phyloP scores from a whole-genome alignment of 495 filamentous ascomycete species.

The Penicillium soppii region DNA sequence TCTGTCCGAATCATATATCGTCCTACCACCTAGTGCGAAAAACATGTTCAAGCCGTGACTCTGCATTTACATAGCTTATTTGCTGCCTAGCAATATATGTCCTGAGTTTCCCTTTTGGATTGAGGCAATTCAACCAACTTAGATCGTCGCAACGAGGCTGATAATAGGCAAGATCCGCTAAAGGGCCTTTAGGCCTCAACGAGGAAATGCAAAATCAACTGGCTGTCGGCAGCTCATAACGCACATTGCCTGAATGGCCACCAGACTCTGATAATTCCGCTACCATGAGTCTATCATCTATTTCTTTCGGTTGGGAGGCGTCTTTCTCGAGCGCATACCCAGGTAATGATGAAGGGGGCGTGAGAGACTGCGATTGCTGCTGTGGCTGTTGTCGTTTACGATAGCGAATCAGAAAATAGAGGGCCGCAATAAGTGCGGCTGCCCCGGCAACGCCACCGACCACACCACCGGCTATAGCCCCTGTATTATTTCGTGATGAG shows the following conservation, averaged over 20 bases:
- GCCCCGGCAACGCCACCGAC: constrained; percentile 2
- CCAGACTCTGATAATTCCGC: not conserved
- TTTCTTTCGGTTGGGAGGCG: not conserved
- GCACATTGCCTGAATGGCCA: not conserved
- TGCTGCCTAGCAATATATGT: no score
- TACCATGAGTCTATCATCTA: not conserved
- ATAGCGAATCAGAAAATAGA: not conserved
- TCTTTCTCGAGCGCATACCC: not conserved
- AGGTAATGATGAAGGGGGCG: not conserved
- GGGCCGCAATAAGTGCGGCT: not conserved
- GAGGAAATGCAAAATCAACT: no score
- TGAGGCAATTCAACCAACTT: no score
- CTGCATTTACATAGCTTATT: no score
- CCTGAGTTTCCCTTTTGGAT: no score
- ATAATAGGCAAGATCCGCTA: no score
- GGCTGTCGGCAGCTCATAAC: not conserved
- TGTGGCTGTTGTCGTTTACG: not conserved
- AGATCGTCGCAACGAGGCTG: no score
- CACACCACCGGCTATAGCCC: constrained; percentile 4
- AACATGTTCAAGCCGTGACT: no score
- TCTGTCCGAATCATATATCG: no score
- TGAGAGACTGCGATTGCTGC: not conserved
- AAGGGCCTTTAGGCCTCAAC: no score
- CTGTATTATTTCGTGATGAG: not conserved
- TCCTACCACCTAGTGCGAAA: no score